Evolutionary conservation across 2,329 filamentous ascomycete genomes (phyloP).

Genomic region (Byssochlamys sp.): DNA sequence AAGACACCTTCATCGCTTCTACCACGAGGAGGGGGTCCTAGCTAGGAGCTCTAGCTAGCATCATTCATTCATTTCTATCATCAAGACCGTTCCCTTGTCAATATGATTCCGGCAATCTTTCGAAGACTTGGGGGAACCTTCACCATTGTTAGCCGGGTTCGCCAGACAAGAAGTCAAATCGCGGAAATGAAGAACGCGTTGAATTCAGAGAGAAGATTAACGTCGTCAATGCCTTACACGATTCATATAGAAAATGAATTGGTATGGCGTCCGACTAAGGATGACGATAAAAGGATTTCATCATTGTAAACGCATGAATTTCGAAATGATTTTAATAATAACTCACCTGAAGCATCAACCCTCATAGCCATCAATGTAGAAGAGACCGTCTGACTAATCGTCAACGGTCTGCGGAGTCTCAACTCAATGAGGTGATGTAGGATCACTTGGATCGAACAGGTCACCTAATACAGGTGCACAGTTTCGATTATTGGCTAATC

Average conservation of each 20-base stretch:
- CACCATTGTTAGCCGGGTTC: neutral
- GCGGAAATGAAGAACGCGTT: neutral
- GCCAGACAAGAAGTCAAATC: neutral
- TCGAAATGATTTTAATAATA: slow-evolving; percentile 4
- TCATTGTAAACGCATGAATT: slow-evolving; percentile 46
- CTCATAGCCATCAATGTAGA: too few relatives aligned
- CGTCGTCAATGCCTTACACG: slow-evolving; percentile 35
- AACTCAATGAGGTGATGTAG: neutral
- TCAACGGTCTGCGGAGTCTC: too few relatives aligned
- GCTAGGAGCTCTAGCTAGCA: too few relatives aligned
- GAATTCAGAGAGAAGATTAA: slow-evolving; percentile 39
- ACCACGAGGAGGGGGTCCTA: too few relatives aligned
- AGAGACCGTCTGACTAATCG: too few relatives aligned
- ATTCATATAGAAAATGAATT: slow-evolving; percentile 17
- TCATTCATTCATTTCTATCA: too few relatives aligned
- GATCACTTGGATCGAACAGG: neutral
- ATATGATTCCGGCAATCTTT: too few relatives aligned
- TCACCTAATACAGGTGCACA: neutral
- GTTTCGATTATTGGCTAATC: slow-evolving; percentile 16
- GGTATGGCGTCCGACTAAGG: slow-evolving; percentile 71
- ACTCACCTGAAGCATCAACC: slow-evolving; percentile 5
- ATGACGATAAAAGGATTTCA: slow-evolving; percentile 90
- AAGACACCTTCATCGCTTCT: too few relatives aligned
- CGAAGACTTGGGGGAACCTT: too few relatives aligned
- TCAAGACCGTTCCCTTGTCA: too few relatives aligned